These are phyloP conservation scores for Pichia ethanolica DNA, from an alignment of 805 yeast species.

Conservation along the genomic window DNA sequence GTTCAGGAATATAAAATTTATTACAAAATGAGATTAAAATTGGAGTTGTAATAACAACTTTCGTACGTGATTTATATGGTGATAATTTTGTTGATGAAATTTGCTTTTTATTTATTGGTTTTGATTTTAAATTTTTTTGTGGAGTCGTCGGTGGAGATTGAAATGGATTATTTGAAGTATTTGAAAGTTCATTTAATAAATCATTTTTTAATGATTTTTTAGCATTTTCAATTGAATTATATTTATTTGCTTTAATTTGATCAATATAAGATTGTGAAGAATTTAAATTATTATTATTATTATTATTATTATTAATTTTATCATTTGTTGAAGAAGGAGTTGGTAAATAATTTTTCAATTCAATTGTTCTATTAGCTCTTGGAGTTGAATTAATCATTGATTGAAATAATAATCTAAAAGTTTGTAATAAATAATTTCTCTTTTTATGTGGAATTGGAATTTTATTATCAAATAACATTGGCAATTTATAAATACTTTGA, in stretches of 20 bases:
- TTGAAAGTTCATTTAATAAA: not conserved
- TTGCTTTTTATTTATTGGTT: not conserved
- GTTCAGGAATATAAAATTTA: slow-evolving; percentile 53
- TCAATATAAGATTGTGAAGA: not conserved
- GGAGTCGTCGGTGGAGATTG: slow-evolving; percentile 9
- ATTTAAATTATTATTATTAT: not conserved
- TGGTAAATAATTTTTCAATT: not conserved
- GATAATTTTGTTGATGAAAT: not conserved
- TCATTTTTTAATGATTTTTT: slow-evolving; percentile 4
- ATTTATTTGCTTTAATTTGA: not conserved
- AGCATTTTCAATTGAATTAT: not conserved
- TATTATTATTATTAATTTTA: not conserved
- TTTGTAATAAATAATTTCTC: slow-evolving; percentile 35
- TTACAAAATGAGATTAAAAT: slow-evolving; percentile 48
- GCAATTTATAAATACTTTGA: slow-evolving; percentile 34
- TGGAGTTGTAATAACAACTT: slow-evolving; percentile 24
- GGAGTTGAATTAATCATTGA: slow-evolving; percentile 13
- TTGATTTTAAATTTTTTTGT: slow-evolving; percentile 1
- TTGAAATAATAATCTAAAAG: slow-evolving; percentile 30
- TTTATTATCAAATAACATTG: slow-evolving; percentile 41
- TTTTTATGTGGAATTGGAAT: slow-evolving; percentile 51
- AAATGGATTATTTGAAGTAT: not conserved
- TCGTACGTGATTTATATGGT: slow-evolving; percentile 4
- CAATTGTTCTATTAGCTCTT: slow-evolving; percentile 6
- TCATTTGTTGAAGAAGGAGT: not conserved